Evolutionary conservation across 2,329 filamentous ascomycete species (phyloP).

Genomic region (Botrytis galanthina): DNA sequence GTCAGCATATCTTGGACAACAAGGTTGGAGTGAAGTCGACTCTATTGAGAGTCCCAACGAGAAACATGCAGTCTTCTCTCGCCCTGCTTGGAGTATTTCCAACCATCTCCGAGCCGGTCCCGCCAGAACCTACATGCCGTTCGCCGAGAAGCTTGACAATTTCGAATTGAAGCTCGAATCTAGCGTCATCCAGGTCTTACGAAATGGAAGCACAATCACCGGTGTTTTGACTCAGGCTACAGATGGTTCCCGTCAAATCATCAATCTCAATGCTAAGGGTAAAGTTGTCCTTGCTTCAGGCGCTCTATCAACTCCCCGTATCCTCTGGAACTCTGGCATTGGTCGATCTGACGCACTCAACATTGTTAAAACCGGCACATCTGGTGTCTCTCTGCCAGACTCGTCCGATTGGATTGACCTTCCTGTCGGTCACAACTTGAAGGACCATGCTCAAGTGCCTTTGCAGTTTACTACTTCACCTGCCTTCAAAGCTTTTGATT

Average conservation of each 20-base stretch:
- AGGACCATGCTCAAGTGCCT: neutral
- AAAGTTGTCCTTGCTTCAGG: neutral
- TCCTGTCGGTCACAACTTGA: neutral
- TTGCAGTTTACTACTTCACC: neutral
- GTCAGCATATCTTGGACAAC: neutral
- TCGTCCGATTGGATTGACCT: neutral
- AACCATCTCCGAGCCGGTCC: neutral
- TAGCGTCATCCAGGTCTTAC: neutral
- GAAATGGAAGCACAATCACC: neutral
- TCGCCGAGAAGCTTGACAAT: neutral
- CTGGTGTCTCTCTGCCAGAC: neutral
- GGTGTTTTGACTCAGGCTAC: neutral
- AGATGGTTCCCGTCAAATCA: neutral
- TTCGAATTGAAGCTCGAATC: neutral
- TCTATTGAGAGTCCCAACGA: neutral
- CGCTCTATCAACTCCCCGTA: neutral
- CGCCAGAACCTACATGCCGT: neutral
- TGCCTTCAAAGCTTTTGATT: neutral
- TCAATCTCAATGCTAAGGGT: neutral
- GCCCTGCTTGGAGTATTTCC: neutral
- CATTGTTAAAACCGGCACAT: neutral
- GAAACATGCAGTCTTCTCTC: neutral
- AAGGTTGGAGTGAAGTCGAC: neutral
- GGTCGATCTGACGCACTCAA: neutral
- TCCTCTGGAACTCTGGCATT: neutral